These are phyloP conservation scores for Zopfochytrium polystomum DNA, from an alignment of 371 early-diverging fungal species.

Conservation along the genomic window DNA sequence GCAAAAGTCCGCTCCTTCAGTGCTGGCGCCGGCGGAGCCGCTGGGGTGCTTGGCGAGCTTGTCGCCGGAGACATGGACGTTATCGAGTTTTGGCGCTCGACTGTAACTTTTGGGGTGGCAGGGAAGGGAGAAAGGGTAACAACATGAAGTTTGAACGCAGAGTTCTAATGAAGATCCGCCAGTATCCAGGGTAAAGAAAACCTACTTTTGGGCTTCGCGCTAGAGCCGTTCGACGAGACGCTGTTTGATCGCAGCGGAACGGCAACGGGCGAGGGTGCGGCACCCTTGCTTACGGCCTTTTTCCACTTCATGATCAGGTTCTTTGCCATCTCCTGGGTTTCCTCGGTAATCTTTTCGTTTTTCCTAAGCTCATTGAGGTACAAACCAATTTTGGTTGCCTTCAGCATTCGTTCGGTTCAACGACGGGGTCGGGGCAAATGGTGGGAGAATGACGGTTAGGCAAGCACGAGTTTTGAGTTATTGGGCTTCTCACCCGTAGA, in stretches of 20 bases:
- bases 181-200: too few relatives aligned
- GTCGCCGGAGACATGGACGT: too few relatives aligned
- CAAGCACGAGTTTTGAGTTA: too few relatives aligned
- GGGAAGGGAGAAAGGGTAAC: too few relatives aligned
- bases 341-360: constrained; percentile 47
- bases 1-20: neutral
- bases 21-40: constrained; percentile 3
- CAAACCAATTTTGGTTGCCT: constrained; percentile 71
- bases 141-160: too few relatives aligned
- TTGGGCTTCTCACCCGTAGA: constrained; percentile 18
- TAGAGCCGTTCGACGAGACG: constrained; percentile 11
- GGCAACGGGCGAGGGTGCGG: constrained; percentile 4
- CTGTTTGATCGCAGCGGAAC: constrained; percentile 11
- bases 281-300: constrained; percentile 53
- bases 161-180: too few relatives aligned
- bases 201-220: neutral
- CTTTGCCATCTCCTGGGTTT: constrained; percentile 62
- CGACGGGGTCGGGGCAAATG: neutral
- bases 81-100: too few relatives aligned
- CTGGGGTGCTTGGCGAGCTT: too few relatives aligned
- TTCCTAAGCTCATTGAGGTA: constrained; percentile 68
- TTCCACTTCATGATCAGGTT: constrained; percentile 80
- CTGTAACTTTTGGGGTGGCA: too few relatives aligned
- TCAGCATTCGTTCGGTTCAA: too few relatives aligned
- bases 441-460: neutral